Percentiles rank a stretch among this genome's conserved stretches.
phyloP scores from a whole-genome alignment of 148 eudicot genomes.

The Bassia scoparia region DNA sequence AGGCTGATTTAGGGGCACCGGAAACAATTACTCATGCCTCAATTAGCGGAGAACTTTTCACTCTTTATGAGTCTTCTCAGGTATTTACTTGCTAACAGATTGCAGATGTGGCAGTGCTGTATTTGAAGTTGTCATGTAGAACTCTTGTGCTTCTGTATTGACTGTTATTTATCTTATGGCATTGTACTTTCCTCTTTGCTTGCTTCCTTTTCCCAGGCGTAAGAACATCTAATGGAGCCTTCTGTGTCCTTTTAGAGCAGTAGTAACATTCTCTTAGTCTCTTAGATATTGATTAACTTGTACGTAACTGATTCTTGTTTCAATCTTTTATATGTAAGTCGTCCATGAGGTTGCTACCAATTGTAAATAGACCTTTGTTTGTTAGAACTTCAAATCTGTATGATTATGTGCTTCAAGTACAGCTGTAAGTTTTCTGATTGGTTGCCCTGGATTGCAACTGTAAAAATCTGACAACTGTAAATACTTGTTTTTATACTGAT shows the following conservation, averaged over 20 bases:
- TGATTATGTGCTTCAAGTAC: not conserved
- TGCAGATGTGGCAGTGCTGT: slow-evolving; percentile 3
- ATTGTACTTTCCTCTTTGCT: not conserved
- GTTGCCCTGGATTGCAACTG: not conserved
- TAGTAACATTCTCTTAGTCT: not conserved
- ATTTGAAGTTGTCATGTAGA: not conserved
- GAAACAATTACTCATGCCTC: slow-evolving; percentile 2
- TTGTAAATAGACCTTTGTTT: not conserved
- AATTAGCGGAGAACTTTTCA: not conserved
- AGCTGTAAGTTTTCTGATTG: not conserved
- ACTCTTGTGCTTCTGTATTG: not conserved
- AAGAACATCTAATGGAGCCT: too few species aligned
- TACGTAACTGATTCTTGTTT: not conserved
- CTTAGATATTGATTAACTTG: too few species aligned
- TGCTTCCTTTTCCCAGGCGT: not conserved
- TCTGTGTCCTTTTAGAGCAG: not conserved
- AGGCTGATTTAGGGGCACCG: slow-evolving; percentile 11
- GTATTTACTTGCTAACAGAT: slow-evolving; percentile 7
- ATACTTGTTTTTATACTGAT: not conserved
- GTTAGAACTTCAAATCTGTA: not conserved
- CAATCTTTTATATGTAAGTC: not conserved
- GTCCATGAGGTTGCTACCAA: not conserved
- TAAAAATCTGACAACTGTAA: not conserved
- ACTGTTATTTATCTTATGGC: not conserved
- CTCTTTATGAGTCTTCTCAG: not conserved